Conservation (phyloP, 495 filamentous ascomycete species). For the Penicillium psychrofluorescens region DNA sequence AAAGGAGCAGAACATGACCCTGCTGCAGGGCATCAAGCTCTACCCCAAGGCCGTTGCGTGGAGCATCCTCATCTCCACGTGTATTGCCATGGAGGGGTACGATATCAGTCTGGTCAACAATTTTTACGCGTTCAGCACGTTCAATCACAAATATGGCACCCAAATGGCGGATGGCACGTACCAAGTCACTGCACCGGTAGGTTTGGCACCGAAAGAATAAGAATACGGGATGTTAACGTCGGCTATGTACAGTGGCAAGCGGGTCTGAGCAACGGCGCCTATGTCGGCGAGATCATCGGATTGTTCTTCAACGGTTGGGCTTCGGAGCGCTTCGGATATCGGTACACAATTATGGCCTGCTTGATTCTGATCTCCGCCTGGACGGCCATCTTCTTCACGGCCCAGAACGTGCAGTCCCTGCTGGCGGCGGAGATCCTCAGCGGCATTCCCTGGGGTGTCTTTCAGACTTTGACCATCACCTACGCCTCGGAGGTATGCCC, state of each 20-base stretch:
- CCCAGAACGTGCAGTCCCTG: constrained; percentile 58
- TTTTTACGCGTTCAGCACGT: constrained; percentile 43
- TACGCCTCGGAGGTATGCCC: constrained; percentile 79
- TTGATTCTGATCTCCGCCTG: constrained; percentile 59
- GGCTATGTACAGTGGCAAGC: constrained; percentile 55
- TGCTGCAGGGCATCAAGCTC: constrained; percentile 37
- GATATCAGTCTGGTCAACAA: constrained; percentile 48
- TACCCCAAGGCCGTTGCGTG: constrained; percentile 53
- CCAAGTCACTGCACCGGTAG: constrained; percentile 54
- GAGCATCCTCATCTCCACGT: constrained; percentile 47
- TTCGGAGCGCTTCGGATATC: constrained; percentile 68
- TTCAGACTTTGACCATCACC: constrained; percentile 72
- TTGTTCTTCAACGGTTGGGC: constrained; percentile 70
- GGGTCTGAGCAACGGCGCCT: constrained; percentile 62
- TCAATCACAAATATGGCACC: constrained; percentile 65
- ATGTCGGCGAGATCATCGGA: constrained; percentile 66
- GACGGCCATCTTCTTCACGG: constrained; percentile 72
- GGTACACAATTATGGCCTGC: constrained; percentile 63
- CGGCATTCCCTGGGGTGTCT: constrained; percentile 77
- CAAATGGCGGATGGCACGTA: constrained; percentile 48
- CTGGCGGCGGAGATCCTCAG: constrained; percentile 69
- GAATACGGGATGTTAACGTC: neutral
- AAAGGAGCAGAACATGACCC: constrained; percentile 41
- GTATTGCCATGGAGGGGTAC: constrained; percentile 54
- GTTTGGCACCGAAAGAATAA: neutral